Percentiles rank a stretch among this genome's conserved stretches.
phyloP scores from a whole-genome alignment of 768 basidiomycete species.

The Rhodotorula babjevae region DNA sequence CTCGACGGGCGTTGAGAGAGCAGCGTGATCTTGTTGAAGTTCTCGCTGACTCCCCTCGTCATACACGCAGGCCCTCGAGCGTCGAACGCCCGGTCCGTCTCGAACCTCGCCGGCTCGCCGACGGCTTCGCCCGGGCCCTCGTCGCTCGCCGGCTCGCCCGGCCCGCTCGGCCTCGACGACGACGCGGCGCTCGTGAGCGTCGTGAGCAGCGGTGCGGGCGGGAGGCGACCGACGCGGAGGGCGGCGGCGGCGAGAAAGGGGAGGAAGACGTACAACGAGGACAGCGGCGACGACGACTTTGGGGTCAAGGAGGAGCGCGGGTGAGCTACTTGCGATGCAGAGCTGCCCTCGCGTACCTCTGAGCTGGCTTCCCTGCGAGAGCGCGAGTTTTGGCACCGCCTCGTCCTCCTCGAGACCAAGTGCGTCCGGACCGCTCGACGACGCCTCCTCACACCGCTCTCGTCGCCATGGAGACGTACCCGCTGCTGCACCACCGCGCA shows the following conservation, averaged over 20 bases:
- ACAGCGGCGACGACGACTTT: neutral
- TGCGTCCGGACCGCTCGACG: too few relatives aligned
- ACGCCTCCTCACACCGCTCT: neutral
- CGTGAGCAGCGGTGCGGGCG: neutral
- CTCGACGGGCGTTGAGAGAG: too few relatives aligned
- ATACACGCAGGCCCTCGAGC: neutral
- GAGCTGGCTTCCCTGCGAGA: too few relatives aligned
- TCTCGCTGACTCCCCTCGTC: too few relatives aligned
- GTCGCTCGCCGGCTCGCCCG: neutral
- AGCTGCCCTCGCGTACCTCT: too few relatives aligned
- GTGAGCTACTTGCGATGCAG: too few relatives aligned
- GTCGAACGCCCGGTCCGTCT: neutral
- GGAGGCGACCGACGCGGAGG: neutral
- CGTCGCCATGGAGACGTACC: slow-evolving; percentile 47
- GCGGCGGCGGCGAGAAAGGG: neutral
- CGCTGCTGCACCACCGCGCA: slow-evolving; percentile 42
- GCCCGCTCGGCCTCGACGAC: neutral
- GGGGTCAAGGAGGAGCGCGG: neutral
- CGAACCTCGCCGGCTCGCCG: neutral
- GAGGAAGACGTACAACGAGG: neutral
- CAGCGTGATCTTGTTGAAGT: too few relatives aligned
- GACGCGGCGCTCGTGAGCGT: neutral
- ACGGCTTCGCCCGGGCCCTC: neutral
- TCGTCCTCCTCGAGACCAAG: neutral
- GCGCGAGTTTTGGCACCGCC: too few relatives aligned